Percentiles rank a stretch among this genome's conserved stretches.
Evolutionary conservation across 2,329 filamentous ascomycete genomes (phyloP).

Genomic region (Pseudogymnoascus sp.): DNA sequence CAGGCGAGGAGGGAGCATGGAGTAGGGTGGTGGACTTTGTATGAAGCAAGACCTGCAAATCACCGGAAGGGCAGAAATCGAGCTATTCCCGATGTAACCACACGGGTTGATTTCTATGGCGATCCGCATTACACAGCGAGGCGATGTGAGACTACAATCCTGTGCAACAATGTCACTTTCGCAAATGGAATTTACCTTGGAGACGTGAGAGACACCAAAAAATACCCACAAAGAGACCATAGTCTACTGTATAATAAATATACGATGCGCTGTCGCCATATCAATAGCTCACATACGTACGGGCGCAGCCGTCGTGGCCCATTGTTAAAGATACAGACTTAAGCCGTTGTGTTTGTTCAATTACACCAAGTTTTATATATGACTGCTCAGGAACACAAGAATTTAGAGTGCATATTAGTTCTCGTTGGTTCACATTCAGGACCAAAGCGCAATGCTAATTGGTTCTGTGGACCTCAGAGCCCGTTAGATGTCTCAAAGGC

Average conservation of each 20-base stretch:
- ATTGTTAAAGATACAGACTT: background rate
- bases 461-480: background rate
- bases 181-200: background rate
- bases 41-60: conserved; percentile 12
- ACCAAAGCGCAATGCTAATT: background rate
- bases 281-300: too few species aligned
- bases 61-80: background rate
- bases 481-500: background rate
- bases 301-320: background rate
- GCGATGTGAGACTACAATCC: background rate
- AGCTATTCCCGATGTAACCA: background rate
- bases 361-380: background rate
- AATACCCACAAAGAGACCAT: background rate
- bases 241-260: background rate
- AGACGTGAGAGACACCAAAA: background rate
- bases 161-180: background rate
- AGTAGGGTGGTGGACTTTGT: conserved; percentile 27
- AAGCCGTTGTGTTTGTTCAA: background rate
- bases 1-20: conserved; percentile 40
- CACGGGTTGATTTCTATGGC: background rate
- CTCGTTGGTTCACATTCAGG: background rate
- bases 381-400: background rate
- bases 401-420: background rate
- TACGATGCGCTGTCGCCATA: background rate
- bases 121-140: background rate